Percentiles rank a stretch among this genome's conserved stretches.
Conservation (phyloP, 768 basidiomycete genomes). For the Kwoniella sp. region DNA sequence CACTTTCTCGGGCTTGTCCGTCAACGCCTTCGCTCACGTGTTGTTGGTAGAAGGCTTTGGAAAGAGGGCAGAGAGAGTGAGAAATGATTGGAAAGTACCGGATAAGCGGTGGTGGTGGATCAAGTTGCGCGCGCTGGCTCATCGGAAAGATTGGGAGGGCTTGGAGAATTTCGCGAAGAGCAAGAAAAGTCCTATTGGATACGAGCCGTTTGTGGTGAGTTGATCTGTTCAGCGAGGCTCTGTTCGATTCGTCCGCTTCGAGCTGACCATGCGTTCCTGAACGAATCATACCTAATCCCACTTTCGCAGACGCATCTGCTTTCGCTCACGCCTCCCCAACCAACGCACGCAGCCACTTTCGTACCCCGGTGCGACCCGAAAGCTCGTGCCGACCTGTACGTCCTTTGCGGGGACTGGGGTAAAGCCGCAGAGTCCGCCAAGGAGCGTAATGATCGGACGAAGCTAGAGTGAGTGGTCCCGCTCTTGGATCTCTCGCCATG, state of each 20-base stretch:
- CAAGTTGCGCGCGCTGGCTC: constrained; percentile 79
- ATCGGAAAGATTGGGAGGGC: constrained; percentile 79
- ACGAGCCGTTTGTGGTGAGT: constrained; percentile 64
- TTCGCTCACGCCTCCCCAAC: constrained; percentile 60
- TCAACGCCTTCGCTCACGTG: constrained; percentile 80
- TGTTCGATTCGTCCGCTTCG: neutral
- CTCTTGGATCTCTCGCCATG: too few species aligned
- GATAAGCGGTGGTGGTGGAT: constrained; percentile 97
- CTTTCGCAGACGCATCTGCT: constrained; percentile 49
- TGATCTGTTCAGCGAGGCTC: neutral
- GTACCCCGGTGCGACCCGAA: constrained; percentile 82
- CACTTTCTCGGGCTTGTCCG: constrained; percentile 75
- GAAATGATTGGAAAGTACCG: constrained; percentile 86
- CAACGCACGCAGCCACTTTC: constrained; percentile 69
- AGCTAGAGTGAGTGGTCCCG: constrained; percentile 69
- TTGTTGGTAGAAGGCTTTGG: constrained; percentile 77
- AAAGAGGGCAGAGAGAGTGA: constrained; percentile 86
- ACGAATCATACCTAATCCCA: too few species aligned
- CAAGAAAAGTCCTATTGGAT: constrained; percentile 91
- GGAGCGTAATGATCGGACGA: constrained; percentile 79
- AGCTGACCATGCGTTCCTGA: neutral
- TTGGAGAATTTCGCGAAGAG: constrained; percentile 83
- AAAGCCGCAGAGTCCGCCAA: constrained; percentile 86
- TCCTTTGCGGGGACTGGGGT: constrained; percentile 87
- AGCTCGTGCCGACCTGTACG: constrained; percentile 81